Evolutionary conservation across 2,329 filamentous ascomycete species (phyloP), one percentile per base, ranked within the genome.

Genomic region (Xylaria polymorpha): DNA sequence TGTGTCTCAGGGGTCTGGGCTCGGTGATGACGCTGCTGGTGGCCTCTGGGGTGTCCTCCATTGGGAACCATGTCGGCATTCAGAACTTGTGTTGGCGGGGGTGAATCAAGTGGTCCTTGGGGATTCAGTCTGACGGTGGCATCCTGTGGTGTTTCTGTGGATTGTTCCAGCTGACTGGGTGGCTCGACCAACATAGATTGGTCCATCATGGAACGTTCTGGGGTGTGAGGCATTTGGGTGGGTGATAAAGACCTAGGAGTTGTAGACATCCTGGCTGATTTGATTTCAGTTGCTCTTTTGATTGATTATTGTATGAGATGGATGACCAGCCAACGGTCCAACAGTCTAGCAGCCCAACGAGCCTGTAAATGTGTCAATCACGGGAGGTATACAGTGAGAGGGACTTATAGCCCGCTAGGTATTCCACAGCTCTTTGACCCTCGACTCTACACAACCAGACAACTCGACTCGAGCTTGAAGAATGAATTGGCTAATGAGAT

Each of bases 1-100:
- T 84, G 83, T 18, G 82, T 82, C 35, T 77, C 75, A 12, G 77
- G 77, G 4, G 77, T 79, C 32, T 72, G 73, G 3, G 71, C 72
- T 61, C 72, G 76, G 32, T 70, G 72, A 32, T 72, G 75, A 59
- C 72, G 74, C 14, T 74, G 74, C n/a, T 76, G 75, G 25, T 69
- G 63, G 29, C 62, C 66, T 55, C 71, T 72, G 37, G 69, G 25
- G 8, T 65, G 57, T n/a, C 39, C 43, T 32, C 61, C 43, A 32
- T 69, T 72, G 39, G 73, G 71, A 37, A 35, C 50, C 15, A 65
- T 72, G 3, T 75, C 72, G 22, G 44, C 14, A 25, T 57, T 73
- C 35, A 68, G 32, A 29, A 60, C 41, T 57, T 78, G 75, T 0
- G 70, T 60, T 10, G 59, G 71, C 10, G 71, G 60, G 32, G 75